Conservation (phyloP, 2,329 filamentous ascomycete genomes). For the Bipolaris bicolor region DNA sequence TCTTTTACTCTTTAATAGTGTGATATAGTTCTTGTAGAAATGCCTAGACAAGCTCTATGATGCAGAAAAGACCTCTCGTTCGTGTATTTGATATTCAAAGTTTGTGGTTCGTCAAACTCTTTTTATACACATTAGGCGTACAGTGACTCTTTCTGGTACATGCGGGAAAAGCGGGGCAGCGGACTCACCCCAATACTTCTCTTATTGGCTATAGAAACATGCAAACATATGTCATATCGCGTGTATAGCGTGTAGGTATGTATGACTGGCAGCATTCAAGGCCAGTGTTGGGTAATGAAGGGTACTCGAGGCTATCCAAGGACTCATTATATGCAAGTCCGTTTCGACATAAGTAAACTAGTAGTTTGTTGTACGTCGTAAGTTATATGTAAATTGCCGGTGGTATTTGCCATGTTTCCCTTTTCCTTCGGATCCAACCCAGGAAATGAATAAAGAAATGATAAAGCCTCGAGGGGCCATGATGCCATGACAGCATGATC, state of each 20-base stretch:
- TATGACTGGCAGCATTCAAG: background rate
- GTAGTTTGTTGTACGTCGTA: background rate
- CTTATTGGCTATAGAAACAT: background rate
- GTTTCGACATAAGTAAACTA: background rate
- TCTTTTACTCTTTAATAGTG: too few relatives aligned
- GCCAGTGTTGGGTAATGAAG: background rate
- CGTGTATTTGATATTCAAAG: background rate
- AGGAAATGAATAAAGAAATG: background rate
- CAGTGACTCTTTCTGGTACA: constrained; percentile 7
- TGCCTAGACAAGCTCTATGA: too few relatives aligned
- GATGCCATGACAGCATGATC: background rate
- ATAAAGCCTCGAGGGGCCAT: background rate
- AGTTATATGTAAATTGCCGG: background rate
- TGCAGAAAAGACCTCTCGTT: background rate
- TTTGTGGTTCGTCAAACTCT: background rate
- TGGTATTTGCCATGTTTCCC: background rate
- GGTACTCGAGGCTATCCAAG: background rate
- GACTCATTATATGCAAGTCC: background rate
- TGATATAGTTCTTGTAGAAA: too few relatives aligned
- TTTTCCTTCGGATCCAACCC: background rate
- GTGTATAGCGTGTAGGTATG: constrained; percentile 4
- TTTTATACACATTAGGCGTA: background rate
- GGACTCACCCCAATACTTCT: background rate
- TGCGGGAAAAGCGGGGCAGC: constrained; percentile 8
- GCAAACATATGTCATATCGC: background rate